Base-by-base conservation (phyloP, 2,329 filamentous ascomycete genomes). In the Apiospora phragmitis region DNA sequence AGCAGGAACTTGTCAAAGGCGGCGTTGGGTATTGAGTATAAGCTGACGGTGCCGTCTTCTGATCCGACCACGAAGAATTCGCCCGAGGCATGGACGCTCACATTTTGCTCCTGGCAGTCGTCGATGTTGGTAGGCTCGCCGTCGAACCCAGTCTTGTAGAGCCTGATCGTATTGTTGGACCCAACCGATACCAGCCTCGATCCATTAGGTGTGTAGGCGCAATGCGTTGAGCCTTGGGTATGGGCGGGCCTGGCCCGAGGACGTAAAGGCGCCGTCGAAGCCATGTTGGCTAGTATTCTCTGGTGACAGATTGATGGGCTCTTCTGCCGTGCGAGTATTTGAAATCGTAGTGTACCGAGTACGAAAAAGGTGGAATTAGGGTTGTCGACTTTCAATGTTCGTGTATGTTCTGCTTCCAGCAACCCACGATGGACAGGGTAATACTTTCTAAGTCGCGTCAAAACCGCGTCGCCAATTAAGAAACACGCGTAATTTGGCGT, bases 1-100 rank as follows among this genome's bases (percentile, higher is more conserved):
- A 94, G 88, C 68, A 99, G 88, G 74, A 97, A 92, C 71, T 92
- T 91, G 73, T 97, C 93, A 82, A 97, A 94, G 38, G 85, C 81
- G 77, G 91, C 91, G 3, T 89, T 90, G 70, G 89, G 86, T 67
- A 98, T 87, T n/a, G 93, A 93, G 84, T 97, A 99, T 76, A 94
- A 90, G 85, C 93, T 97, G 77, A 99, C 94, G n/a, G 93, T 96
- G 78, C 97, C 96, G 83, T 98, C 95, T 81, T 99, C 95, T 26
- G 94, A 93, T 38, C 94, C 96, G 72, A 94, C 91, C 62, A 98
- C 90, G 79, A 98, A 97, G 81, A 93, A 94, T 72, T 92, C 90
- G 78, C 95, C 88, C 45, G 90, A 89, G 26, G 94, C 90, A 41
- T 90, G 92, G 29, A 98, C 89, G 42, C 92, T 91, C 26, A 93